A percentile compares a stretch with the other conserved stretches of the same genome.
Conservation (phyloP, 371 early-diverging fungal genomes). For the Zychaea mexicana region DNA sequence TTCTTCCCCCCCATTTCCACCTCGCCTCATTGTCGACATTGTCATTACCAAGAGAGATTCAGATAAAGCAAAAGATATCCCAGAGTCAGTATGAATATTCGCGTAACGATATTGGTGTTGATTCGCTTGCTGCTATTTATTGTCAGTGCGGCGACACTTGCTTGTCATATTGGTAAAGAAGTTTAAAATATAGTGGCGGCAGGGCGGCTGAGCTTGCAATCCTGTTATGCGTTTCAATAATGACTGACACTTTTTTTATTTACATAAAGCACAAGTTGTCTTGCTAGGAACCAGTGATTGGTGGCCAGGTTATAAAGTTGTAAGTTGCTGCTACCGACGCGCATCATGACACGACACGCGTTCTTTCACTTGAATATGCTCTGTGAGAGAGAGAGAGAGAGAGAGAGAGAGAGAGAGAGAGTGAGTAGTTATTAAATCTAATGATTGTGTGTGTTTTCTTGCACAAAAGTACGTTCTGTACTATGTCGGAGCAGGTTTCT, state of each 20-base stretch:
- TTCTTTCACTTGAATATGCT: too few species aligned
- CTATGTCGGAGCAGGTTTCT: not conserved
- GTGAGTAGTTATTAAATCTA: too few species aligned
- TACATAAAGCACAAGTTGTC: not conserved
- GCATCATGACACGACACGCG: too few species aligned
- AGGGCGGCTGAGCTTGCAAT: too few species aligned
- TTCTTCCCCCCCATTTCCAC: too few species aligned
- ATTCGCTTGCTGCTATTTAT: not conserved
- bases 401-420: too few species aligned
- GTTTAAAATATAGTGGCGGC: not conserved
- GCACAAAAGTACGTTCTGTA: not conserved
- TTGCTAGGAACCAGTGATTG: not conserved
- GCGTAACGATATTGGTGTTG: not conserved
- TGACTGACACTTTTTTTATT: not conserved
- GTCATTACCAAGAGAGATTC: too few species aligned
- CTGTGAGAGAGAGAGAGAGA: too few species aligned
- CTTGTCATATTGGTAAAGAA: not conserved
- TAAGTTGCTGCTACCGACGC: too few species aligned
- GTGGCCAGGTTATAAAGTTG: constrained; percentile 2
- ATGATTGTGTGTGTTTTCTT: not conserved
- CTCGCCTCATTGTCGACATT: too few species aligned
- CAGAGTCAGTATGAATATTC: not conserved
- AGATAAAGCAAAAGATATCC: not conserved
- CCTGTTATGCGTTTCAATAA: too few species aligned
- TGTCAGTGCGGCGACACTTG: not conserved